These are phyloP conservation scores for Lachnum nothofagi DNA, from an alignment of 2,329 filamentous ascomycete species.

Conservation along the genomic window DNA sequence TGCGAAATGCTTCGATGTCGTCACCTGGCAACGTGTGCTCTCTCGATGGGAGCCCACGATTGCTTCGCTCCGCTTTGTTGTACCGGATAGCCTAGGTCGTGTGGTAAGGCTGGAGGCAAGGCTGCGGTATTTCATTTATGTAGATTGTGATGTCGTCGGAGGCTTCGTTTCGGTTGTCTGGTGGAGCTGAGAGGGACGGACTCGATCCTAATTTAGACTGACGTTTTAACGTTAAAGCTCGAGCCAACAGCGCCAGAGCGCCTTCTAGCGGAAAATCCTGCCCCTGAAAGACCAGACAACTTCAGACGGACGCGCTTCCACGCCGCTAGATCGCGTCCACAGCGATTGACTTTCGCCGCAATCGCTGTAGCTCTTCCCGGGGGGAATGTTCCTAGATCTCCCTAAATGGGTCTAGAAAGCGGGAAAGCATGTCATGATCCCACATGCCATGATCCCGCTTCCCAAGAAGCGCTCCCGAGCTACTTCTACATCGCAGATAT, in stretches of 20 bases:
- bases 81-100: too few relatives aligned
- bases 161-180: slow-evolving; percentile 10
- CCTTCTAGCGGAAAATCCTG: slow-evolving; percentile 9
- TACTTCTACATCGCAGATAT: neutral
- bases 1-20: slow-evolving; percentile 14
- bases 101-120: neutral
- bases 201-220: slow-evolving; percentile 1
- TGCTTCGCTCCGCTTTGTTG: slow-evolving; percentile 2
- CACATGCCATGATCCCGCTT: too few relatives aligned
- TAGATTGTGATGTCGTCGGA: slow-evolving; percentile 8
- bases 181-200: slow-evolving; percentile 1
- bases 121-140: neutral
- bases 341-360: neutral
- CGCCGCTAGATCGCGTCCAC: neutral
- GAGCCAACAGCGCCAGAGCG: slow-evolving; percentile 9
- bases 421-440: too few relatives aligned
- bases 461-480: neutral
- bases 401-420: neutral
- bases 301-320: neutral
- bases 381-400: neutral
- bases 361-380: neutral
- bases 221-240: slow-evolving; percentile 15
- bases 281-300: neutral
- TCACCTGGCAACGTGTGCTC: too few relatives aligned
- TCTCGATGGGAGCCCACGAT: too few relatives aligned